Base-by-base conservation (phyloP, 164 flowering plant genomes). In the Sextonia rubra region DNA sequence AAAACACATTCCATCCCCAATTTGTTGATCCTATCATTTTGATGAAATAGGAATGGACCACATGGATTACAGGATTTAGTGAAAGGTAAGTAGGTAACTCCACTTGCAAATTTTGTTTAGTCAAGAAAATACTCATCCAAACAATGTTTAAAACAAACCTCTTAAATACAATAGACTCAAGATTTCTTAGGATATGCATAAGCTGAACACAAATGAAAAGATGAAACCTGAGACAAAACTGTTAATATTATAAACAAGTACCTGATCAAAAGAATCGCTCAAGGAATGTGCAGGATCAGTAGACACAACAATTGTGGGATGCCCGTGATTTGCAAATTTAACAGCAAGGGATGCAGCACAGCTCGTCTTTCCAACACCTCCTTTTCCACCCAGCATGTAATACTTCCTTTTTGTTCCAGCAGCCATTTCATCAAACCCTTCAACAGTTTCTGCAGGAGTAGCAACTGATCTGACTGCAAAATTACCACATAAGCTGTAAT, bases 231-330 rank as follows among this genome's bases (percentile, higher is more conserved):
- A 52, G 58, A 52, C 44, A 37, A 37, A 7, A 37, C 44, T 37
- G 48, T 56, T 56, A 56, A 6, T 56, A 56, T 3, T 61, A n/a
- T 61, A 26, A 20, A 25, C 12, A 20, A 74, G 58, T 18, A 91
- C 96, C 92, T 92, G 98, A 37, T 90, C 93, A 86, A 95, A 95
- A 52, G 99, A 95, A 80, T 95, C 99, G 77, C 99, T 95, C 80
- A 95, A 82, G 2, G 99, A 95, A 78, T 95, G 99, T 18, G 97
- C 98, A 60, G 98, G 98, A 77, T 92, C 98, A 37, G 98, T 94
- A n/a, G 98, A 94, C 61, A 94, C 97, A 12, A 94, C 92, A 29
- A 94, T 80, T 61, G 97, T 94, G 25, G 97, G 95, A 72, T 92
- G 97, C 30, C 97, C 98, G 73, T 77, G 77, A 68, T 84, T 94